phyloP scores from a whole-genome alignment of 2,329 filamentous ascomycete species.

The Plenodomus biglobosus region DNA sequence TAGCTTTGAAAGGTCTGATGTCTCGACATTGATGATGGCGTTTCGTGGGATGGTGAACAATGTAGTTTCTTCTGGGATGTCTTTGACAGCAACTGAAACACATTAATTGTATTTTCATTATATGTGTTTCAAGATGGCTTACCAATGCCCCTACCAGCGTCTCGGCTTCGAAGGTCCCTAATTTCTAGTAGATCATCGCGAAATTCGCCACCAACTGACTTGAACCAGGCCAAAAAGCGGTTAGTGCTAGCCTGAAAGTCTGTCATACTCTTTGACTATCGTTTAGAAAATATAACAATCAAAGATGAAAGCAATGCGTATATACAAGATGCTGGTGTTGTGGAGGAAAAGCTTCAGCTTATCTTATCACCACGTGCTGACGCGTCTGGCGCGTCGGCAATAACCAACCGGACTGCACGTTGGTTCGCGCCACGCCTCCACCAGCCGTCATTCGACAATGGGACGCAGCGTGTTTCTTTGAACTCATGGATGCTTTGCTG shows the following conservation, averaged over 20 bases:
- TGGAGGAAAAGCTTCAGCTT: not conserved
- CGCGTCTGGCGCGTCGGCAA: constrained; percentile 1
- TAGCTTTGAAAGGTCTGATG: constrained; percentile 17
- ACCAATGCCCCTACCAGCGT: constrained; percentile 29
- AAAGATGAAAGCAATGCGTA: not conserved
- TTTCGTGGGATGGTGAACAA: constrained; percentile 24
- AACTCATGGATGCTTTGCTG: constrained; percentile 57
- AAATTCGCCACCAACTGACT: constrained; percentile 21
- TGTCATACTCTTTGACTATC: constrained; percentile 4
- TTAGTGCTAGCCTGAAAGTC: constrained; percentile 21
- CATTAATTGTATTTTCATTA: not conserved
- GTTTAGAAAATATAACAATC: not conserved
- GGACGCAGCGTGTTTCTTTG: constrained; percentile 9
- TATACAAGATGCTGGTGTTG: not conserved
- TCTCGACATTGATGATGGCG: constrained; percentile 24
- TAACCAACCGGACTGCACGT: too few species aligned
- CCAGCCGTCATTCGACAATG: constrained; percentile 7
- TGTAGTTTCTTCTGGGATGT: constrained; percentile 19
- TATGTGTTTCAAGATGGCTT: not conserved
- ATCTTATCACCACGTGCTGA: constrained; percentile 7
- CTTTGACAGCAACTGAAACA: constrained; percentile 14
- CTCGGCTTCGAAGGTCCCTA: constrained; percentile 18
- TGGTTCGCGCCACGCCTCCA: not conserved
- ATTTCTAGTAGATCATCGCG: constrained; percentile 25
- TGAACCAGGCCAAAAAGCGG: constrained; percentile 24